phyloP scores from a whole-genome alignment of 768 basidiomycete species.

The Tricholoma hemisulphureum region DNA sequence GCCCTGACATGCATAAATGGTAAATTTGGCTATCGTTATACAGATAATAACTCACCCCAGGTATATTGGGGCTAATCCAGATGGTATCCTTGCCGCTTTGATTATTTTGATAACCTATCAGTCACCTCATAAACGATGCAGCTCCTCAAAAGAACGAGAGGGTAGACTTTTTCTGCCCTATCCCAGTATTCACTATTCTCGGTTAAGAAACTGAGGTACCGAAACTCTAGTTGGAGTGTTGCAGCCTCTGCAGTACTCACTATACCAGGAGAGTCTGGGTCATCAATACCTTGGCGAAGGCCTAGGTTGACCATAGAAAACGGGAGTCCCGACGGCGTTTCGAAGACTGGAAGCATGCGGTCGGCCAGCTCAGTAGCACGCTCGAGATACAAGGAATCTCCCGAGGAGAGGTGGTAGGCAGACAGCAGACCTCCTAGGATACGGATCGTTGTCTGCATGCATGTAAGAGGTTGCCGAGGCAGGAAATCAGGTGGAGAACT shows the following conservation, averaged over 20 bases:
- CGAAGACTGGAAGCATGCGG: slow-evolving; percentile 78
- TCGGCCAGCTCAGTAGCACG: slow-evolving; percentile 82
- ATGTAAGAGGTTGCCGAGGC: background rate
- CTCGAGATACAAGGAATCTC: slow-evolving; percentile 70
- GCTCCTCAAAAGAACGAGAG: background rate
- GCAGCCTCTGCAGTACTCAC: slow-evolving; percentile 84
- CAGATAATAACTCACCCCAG: slow-evolving; percentile 64
- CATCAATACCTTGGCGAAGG: slow-evolving; percentile 56
- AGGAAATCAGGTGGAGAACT: slow-evolving; percentile 17
- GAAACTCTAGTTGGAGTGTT: slow-evolving; percentile 87
- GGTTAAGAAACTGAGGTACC: slow-evolving; percentile 77
- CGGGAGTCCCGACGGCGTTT: slow-evolving; percentile 81
- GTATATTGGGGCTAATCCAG: slow-evolving; percentile 82
- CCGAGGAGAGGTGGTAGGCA: slow-evolving; percentile 76
- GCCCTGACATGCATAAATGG: slow-evolving; percentile 24
- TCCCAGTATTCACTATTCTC: slow-evolving; percentile 83
- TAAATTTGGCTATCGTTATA: no score
- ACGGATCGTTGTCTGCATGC: slow-evolving; percentile 83
- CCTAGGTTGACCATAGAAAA: slow-evolving; percentile 74
- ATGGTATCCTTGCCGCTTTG: slow-evolving; percentile 53
- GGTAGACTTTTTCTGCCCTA: slow-evolving; percentile 65
- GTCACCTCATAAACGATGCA: background rate
- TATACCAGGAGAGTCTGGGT: slow-evolving; percentile 55
- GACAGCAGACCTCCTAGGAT: slow-evolving; percentile 89
- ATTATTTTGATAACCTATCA: slow-evolving; percentile 64